Base-by-base conservation (phyloP, 2,329 filamentous ascomycete genomes). In the Sordariomycetes sp. region DNA sequence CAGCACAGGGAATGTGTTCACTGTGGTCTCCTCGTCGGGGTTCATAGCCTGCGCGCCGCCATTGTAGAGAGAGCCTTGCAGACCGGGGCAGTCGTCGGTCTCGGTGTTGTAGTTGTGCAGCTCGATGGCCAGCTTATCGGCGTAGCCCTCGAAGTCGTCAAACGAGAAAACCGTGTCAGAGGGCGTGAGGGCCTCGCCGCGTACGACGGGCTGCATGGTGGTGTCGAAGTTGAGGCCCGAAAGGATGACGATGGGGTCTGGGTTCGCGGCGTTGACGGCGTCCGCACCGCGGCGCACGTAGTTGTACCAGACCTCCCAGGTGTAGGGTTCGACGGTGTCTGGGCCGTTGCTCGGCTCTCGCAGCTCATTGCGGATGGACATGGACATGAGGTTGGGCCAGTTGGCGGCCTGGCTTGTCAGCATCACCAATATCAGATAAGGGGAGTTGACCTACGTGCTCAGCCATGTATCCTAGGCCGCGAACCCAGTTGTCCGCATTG, bases 401-500 rank as follows among this genome's bases (percentile, higher is more conserved):
- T 50, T 47, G 40, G 64, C 60, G n/a, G 55, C 64, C 55, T 67
- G 45, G 12, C 29, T 12, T 9, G 32, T 27, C 11, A 10, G 9
- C 12, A 24, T 7, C 15, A 24, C 8, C 8, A 9, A 34, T n/a
- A 9, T 28, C 5, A 8, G 8, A 11, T 15, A 20, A 4, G 16
- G 21, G 15, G 9, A 14, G 18, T 5, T 11, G 15, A 41, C 61
- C 44, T 56, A 72, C 70, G 41, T 79, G 74, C 3, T 62, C 49
- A 0, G 74, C 69, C 70, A 82, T 80, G 46, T 70, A 82, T 0
- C 55, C 50, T 16, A 74, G 57, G 0, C 76, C 78, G 8, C 77
- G 61, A 6, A 66, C 59, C 78, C 78, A 82, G 26, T 78, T 79
- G 2, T 58, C 52, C 0, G 68, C 59, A 37, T 70, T 51, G 42